Base-by-base conservation (phyloP, 2,329 filamentous ascomycete genomes). In the Ophiostoma triangulosporum region DNA sequence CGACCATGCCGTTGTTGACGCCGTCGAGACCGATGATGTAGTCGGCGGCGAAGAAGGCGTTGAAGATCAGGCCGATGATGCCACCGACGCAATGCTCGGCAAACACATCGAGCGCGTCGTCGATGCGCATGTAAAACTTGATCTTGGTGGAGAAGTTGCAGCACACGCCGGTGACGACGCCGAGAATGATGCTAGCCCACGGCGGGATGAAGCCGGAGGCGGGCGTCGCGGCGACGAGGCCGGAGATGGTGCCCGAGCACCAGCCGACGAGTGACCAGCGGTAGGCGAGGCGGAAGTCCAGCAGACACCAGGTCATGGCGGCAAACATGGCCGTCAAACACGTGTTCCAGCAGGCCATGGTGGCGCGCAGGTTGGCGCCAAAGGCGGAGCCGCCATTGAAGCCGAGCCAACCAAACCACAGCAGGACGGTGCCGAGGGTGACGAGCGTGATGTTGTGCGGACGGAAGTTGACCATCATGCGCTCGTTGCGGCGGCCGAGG, bases 391-490 rank as follows among this genome's bases (percentile, higher is more conserved):
- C 93, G 63, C 91, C 93, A 76, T 98, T 98, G 81, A 98, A 98
- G 53, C 90, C 93, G 59, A 98, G 77, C 93, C 93, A 98, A 64
- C 93, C 93, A 64, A 97, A 97, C 90, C 90, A 97, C 54, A 98
- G 88, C 63, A 98, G 80, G 60, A 95, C 80, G 3, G 93, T 97
- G 58, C 93, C 93, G 62, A 97, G 84, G 1, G 93, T 90, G 70
- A 98, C 95, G 64, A 97, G 80, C 6, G 90, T 95, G 60, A 97
- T 93, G 74, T 98, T 98, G 77, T 98, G 93, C 17, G 93, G 93
- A 61, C 93, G 88, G 80, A 97, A 97, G 78, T 97, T 97, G 71
- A 96, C 81, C 88, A 97, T 96, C 89, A 97, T 96, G 74, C 89
- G 93, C 74, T 97, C 91, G 73, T 96, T 93, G 61, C 93, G 88